Percentiles rank a stretch among this genome's conserved stretches.
These are phyloP conservation scores for Colletotrichum lindemuthianum DNA, from an alignment of 2,329 filamentous ascomycete species.

Conservation along the genomic window DNA sequence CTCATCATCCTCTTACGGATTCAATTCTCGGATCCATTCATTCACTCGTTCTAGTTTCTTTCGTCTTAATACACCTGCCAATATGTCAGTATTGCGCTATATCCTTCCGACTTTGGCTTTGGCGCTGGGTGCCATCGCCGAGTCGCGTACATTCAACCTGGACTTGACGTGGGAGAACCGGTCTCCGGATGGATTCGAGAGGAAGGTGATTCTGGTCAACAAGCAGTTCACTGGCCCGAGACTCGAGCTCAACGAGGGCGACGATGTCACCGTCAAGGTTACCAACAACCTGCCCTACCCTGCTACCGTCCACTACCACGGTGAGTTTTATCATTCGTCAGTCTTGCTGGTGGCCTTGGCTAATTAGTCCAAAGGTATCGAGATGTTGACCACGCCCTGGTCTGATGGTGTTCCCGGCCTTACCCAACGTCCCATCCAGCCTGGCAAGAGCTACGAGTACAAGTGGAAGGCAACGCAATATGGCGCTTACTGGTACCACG, in stretches of 20 bases:
- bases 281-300: slow-evolving; percentile 58
- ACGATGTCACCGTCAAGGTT: slow-evolving; percentile 56
- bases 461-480: slow-evolving; percentile 65
- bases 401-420: slow-evolving; percentile 69
- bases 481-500: slow-evolving; percentile 71
- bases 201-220: slow-evolving; percentile 64
- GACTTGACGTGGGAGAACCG: slow-evolving; percentile 49
- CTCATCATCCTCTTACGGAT: slow-evolving; percentile 23
- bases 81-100: slow-evolving; percentile 33
- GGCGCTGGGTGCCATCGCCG: slow-evolving; percentile 33
- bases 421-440: slow-evolving; percentile 61
- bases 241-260: slow-evolving; percentile 63
- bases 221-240: slow-evolving; percentile 70
- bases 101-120: slow-evolving; percentile 33
- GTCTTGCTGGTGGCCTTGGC: background rate
- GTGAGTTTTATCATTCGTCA: slow-evolving; percentile 39
- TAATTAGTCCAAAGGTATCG: slow-evolving; percentile 43
- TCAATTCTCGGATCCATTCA: slow-evolving; percentile 33
- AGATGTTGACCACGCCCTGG: slow-evolving; percentile 58
- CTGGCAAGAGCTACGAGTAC: slow-evolving; percentile 61
- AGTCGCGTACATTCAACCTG: slow-evolving; percentile 38
- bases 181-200: slow-evolving; percentile 55
- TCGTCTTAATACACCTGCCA: slow-evolving; percentile 23
- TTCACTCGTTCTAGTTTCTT: slow-evolving; percentile 30
- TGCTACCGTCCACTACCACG: slow-evolving; percentile 61